Evolutionary conservation across 106 monocot genomes (phyloP).

Genomic region (Acorus calamus): DNA sequence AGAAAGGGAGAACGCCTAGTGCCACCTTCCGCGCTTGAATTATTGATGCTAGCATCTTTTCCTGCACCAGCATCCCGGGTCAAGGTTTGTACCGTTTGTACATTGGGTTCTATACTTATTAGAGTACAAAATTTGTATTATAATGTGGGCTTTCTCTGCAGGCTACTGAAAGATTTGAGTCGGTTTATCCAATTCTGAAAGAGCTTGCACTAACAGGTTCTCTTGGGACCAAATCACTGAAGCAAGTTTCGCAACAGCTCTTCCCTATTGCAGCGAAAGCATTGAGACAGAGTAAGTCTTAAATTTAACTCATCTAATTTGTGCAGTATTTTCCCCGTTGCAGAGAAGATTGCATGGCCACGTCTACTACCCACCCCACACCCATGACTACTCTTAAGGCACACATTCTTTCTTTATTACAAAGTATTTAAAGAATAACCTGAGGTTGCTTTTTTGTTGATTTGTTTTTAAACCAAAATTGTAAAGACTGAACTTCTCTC

Average conservation of each 20-base stretch:
- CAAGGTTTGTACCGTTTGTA: constrained; percentile 39
- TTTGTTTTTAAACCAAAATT: too few species aligned
- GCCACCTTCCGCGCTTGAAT: constrained; percentile 71
- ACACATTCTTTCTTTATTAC: too few species aligned
- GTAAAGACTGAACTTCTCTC: too few species aligned
- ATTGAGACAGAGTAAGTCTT: constrained; percentile 63
- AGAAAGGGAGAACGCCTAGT: constrained; percentile 90
- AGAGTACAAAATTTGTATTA: too few species aligned
- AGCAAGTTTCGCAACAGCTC: constrained; percentile 81
- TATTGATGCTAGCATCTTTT: constrained; percentile 70
- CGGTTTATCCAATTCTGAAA: constrained; percentile 78
- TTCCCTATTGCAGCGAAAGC: constrained; percentile 46
- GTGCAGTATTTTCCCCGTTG: too few species aligned
- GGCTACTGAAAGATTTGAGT: constrained; percentile 95
- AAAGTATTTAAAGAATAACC: too few species aligned
- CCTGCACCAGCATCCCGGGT: constrained; percentile 49
- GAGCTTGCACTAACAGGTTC: constrained; percentile 80
- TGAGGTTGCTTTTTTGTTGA: too few species aligned
- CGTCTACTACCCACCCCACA: too few species aligned
- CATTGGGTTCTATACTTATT: background rate
- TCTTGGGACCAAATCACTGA: constrained; percentile 71
- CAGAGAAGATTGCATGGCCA: too few species aligned
- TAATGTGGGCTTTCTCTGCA: constrained; percentile 11
- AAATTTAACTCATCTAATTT: too few species aligned
- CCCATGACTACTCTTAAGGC: too few species aligned